Evolutionary conservation across 371 early-diverging fungal genomes (phyloP).

Genomic region (Mucor racemosus): DNA sequence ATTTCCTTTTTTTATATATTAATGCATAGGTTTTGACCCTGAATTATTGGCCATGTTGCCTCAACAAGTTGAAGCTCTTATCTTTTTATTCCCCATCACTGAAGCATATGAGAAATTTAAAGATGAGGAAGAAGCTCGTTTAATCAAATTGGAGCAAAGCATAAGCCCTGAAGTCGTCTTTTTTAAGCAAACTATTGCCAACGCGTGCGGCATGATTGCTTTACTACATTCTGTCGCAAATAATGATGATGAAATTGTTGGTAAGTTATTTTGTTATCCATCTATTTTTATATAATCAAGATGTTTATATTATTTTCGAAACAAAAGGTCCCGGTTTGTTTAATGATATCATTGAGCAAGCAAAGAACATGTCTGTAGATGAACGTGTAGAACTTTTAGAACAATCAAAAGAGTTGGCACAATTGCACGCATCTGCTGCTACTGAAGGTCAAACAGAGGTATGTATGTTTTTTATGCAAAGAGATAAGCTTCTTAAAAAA

Average conservation of each 20-base stretch:
- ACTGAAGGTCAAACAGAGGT: slow-evolving; percentile 80
- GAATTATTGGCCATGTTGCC: slow-evolving; percentile 83
- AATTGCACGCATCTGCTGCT: slow-evolving; percentile 66
- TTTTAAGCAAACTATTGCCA: slow-evolving; percentile 86
- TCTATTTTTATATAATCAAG: background rate
- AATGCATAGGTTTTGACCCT: slow-evolving; percentile 74
- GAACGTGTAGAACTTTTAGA: slow-evolving; percentile 79
- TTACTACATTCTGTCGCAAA: slow-evolving; percentile 77
- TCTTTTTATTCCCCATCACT: slow-evolving; percentile 77
- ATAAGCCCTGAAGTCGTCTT: slow-evolving; percentile 71
- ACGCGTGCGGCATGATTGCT: slow-evolving; percentile 93
- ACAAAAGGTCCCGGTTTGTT: slow-evolving; percentile 62
- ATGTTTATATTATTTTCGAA: too few species aligned
- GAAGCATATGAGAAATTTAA: slow-evolving; percentile 64
- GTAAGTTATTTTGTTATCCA: slow-evolving; percentile 18
- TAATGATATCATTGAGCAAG: slow-evolving; percentile 62
- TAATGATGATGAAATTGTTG: slow-evolving; percentile 49
- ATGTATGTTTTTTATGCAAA: background rate
- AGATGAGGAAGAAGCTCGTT: slow-evolving; percentile 56
- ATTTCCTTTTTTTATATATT: background rate
- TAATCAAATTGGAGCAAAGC: slow-evolving; percentile 57
- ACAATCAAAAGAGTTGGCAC: slow-evolving; percentile 55
- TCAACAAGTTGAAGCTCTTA: slow-evolving; percentile 77
- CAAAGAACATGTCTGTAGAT: slow-evolving; percentile 62
- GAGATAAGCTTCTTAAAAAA: background rate